Base-by-base conservation (phyloP, 495 filamentous ascomycete genomes). In the Oidiodendron maius region DNA sequence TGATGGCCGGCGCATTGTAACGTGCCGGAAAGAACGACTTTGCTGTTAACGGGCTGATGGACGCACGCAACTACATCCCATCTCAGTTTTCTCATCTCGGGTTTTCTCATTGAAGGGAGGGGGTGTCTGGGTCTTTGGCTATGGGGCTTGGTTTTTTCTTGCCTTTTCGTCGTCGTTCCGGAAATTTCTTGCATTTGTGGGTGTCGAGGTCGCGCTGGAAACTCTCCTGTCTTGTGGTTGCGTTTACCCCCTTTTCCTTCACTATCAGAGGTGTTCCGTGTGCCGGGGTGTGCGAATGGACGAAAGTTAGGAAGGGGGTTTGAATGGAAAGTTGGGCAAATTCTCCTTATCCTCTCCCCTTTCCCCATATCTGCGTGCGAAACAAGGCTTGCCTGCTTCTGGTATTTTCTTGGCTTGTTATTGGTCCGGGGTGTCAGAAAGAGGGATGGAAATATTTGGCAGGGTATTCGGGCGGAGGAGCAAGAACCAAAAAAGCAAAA, bases 161-260 rank as follows among this genome's bases (percentile, higher is more conserved):
- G n/a, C n/a, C 6, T 3, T 40, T 21, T 38, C 35, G n/a, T 38
- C 17, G 11, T 38, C 35, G 35, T 4, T 44, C 15, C 22, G 24
- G 23, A 30, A n/a, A n/a, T n/a, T n/a, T 44, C 41, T 44, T 44
- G 41, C 41, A 44, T 44, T 44, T 44, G 3, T 24, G 24, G 23
- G 41, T 28, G 41, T 40, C 18, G 40, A 3, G 18, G 11, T 26
- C 23, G 41, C n/a, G 41, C 41, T 26, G 41, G 41, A 44, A 28
- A 26, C 41, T 15, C 23, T 26, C 41, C 24, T 28, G n/a, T 28
- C 12, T 44, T 44, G 20, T 44, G 12, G 23, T 44, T 26, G 26
- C 21, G 2, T 23, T 44, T 21, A 13, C 30, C 24, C 24, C 16
- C 30, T 4, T 44, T 17, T 44, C 3, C 4, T 11, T 17, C 38